Percentiles rank a stretch among this genome's conserved stretches.
phyloP scores from a whole-genome alignment of 1,284 basidiomycete species.

The Bondarzewia mesenterica region DNA sequence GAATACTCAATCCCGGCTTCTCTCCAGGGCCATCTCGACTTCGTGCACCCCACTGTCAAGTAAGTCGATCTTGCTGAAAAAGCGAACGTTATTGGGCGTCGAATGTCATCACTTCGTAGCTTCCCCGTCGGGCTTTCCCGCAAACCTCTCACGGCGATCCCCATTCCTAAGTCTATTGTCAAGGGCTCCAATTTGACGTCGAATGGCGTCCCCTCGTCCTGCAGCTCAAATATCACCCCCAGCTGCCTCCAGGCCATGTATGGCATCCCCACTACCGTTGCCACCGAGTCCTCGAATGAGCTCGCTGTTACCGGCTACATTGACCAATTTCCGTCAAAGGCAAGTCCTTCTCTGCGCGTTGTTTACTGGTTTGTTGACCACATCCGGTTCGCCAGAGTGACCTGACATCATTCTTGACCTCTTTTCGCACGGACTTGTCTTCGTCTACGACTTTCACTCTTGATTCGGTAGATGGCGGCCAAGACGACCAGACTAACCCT shows the following conservation, averaged over 20 bases:
- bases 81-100: no score
- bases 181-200: slow-evolving; percentile 7
- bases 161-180: slow-evolving; percentile 3
- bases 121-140: slow-evolving; percentile 4
- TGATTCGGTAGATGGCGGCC: slow-evolving; percentile 1
- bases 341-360: slow-evolving; percentile 10
- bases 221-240: slow-evolving; percentile 18
- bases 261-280: slow-evolving; percentile 23
- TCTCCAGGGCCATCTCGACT: slow-evolving; percentile 14
- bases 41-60: slow-evolving; percentile 19
- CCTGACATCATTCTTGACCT: slow-evolving; percentile 18
- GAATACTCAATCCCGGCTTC: slow-evolving; percentile 24
- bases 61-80: slow-evolving; percentile 5
- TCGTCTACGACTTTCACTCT: slow-evolving; percentile 2
- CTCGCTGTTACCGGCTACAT: slow-evolving; percentile 26
- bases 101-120: background rate
- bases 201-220: slow-evolving; percentile 14
- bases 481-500: slow-evolving; percentile 16
- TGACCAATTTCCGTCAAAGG: slow-evolving; percentile 18
- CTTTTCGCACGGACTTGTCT: slow-evolving; percentile 21
- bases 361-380: slow-evolving; percentile 32
- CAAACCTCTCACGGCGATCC: background rate
- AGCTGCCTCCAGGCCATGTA: slow-evolving; percentile 23
- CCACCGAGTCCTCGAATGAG: slow-evolving; percentile 19
- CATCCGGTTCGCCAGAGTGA: slow-evolving; percentile 28